A percentile compares a stretch with the other conserved stretches of the same genome.
Evolutionary conservation across 2,329 filamentous ascomycete species (phyloP).

Genomic region (Aureobasidium sp.): DNA sequence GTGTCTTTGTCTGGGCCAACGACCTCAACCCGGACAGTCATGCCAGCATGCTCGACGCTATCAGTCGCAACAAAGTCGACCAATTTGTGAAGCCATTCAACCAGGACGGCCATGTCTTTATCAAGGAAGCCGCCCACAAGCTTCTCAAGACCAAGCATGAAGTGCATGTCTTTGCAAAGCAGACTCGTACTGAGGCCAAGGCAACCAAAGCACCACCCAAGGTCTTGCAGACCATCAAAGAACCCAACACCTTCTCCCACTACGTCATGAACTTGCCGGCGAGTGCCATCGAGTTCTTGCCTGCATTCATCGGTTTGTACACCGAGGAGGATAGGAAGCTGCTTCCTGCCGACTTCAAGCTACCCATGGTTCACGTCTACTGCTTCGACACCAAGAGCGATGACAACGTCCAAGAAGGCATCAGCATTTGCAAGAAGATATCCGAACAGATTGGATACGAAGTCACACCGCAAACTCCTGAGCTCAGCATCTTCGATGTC

Average conservation of each 20-base stretch:
- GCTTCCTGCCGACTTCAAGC: conserved; percentile 26
- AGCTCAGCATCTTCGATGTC: conserved; percentile 54
- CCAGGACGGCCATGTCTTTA: conserved; percentile 72
- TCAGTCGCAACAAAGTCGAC: conserved; percentile 66
- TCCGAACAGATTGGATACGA: conserved; percentile 50
- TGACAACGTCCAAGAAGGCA: conserved; percentile 53
- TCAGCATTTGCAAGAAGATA: conserved; percentile 58
- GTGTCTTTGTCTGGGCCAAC: conserved; percentile 91
- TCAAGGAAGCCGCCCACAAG: conserved; percentile 56
- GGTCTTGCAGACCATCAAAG: conserved; percentile 31
- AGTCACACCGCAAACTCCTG: conserved; percentile 50
- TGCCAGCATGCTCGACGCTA: conserved; percentile 59
- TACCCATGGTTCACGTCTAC: conserved; percentile 88
- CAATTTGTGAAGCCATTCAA: conserved; percentile 72
- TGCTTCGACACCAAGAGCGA: conserved; percentile 82
- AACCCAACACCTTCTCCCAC: conserved; percentile 75
- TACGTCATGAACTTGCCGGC: conserved; percentile 98
- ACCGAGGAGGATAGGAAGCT: conserved; percentile 25
- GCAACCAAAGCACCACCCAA: conserved; percentile 19
- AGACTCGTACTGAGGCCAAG: conserved; percentile 21
- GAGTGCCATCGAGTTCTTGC: conserved; percentile 75
- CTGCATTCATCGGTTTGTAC: conserved; percentile 71
- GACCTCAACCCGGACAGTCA: conserved; percentile 91
- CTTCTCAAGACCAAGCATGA: conserved; percentile 47
- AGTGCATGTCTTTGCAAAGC: conserved; percentile 31